Evolutionary conservation across 2,329 filamentous ascomycete species (phyloP).

Genomic region (Aspergillaceae sp.): DNA sequence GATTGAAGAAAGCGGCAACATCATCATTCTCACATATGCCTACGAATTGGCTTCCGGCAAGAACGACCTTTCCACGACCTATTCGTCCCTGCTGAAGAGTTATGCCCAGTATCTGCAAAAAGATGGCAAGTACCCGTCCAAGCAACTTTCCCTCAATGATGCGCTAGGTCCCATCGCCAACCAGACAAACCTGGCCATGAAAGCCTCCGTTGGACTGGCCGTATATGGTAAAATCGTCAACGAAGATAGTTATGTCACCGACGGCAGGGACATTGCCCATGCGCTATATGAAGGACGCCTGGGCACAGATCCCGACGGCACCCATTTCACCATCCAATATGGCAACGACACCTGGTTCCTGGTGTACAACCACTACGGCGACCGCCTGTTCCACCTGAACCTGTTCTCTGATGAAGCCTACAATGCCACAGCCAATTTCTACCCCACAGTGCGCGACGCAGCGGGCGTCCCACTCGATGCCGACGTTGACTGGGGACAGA

Average conservation of each 20-base stretch:
- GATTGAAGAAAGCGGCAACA: constrained; percentile 31
- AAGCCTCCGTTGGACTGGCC: constrained; percentile 33
- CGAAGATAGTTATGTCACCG: constrained; percentile 24
- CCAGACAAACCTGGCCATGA: constrained; percentile 37
- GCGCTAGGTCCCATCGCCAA: constrained; percentile 29
- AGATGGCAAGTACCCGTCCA: constrained; percentile 25
- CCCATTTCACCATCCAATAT: constrained; percentile 30
- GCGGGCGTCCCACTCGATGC: constrained; percentile 29
- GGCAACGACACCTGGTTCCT: constrained; percentile 19
- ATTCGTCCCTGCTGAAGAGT: constrained; percentile 22
- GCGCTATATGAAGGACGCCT: constrained; percentile 23
- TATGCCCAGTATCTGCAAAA: constrained; percentile 31
- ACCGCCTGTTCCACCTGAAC: constrained; percentile 25
- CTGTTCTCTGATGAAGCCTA: constrained; percentile 27
- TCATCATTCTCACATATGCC: constrained; percentile 27
- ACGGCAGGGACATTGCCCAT: constrained; percentile 23
- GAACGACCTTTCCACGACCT: constrained; percentile 20
- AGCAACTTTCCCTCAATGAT: constrained; percentile 33
- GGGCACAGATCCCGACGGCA: constrained; percentile 22
- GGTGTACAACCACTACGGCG: constrained; percentile 31
- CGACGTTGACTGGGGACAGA: constrained; percentile 27
- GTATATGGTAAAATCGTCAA: constrained; percentile 19
- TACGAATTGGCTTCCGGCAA: constrained; percentile 30
- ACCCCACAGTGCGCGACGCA: constrained; percentile 19
- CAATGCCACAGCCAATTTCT: constrained; percentile 25